A percentile compares a stretch with the other conserved stretches of the same genome.
Conservation (phyloP, 2,329 filamentous ascomycete species). For the Penicillium sp. region DNA sequence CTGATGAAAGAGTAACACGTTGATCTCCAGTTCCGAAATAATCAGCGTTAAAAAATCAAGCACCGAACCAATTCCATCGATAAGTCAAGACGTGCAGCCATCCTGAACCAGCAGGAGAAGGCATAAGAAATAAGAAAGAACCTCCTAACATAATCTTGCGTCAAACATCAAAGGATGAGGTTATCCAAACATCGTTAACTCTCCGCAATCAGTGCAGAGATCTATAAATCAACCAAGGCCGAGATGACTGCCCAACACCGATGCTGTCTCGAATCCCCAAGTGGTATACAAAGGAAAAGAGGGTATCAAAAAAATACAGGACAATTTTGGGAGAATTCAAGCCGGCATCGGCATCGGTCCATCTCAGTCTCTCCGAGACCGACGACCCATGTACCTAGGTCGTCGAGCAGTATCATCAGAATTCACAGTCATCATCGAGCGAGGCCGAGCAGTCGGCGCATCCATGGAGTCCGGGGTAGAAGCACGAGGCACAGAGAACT, state of each 20-base stretch:
- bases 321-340: background rate
- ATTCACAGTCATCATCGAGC: constrained; percentile 8
- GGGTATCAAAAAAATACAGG: constrained; percentile 2
- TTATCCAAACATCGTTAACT: background rate
- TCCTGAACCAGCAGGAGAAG: constrained; percentile 1
- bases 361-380: constrained; percentile 23
- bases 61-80: background rate
- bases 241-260: background rate
- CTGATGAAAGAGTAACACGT: background rate
- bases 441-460: constrained; percentile 8
- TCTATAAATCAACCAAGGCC: background rate
- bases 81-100: background rate
- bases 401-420: constrained; percentile 23
- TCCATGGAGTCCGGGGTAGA: constrained; percentile 17
- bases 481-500: constrained; percentile 5
- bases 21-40: background rate
- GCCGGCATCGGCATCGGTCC: constrained; percentile 1
- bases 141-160: background rate
- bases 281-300: constrained; percentile 4
- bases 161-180: background rate
- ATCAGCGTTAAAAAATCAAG: background rate
- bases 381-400: constrained; percentile 33
- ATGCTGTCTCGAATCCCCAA: background rate
- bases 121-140: background rate
- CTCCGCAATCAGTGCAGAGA: background rate